A percentile compares a stretch with the other conserved stretches of the same genome.
phyloP scores from a whole-genome alignment of 805 yeast species.

The Ogataea philodendri region DNA sequence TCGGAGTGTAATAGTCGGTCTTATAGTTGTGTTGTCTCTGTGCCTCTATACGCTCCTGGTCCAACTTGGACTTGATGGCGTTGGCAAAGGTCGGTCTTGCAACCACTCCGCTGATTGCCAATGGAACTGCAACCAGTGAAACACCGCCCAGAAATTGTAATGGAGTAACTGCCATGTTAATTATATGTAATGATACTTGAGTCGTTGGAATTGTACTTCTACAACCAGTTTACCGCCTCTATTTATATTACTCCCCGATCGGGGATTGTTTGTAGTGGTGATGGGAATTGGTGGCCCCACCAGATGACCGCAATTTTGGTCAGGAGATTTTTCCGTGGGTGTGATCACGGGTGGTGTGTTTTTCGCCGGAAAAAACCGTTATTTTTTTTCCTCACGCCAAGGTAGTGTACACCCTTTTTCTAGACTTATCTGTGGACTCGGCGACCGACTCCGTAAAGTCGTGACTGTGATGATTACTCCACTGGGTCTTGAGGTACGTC shows the following conservation, averaged over 20 bases:
- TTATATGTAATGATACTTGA: slow-evolving; percentile 1
- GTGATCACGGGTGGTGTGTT: slow-evolving; percentile 1
- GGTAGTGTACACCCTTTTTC: slow-evolving; percentile 63
- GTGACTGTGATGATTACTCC: slow-evolving; percentile 72
- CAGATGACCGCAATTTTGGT: too few relatives aligned
- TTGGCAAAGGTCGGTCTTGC: slow-evolving; percentile 38
- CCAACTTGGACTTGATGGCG: slow-evolving; percentile 33
- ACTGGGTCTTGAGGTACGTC: slow-evolving; percentile 66
- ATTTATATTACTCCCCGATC: too few relatives aligned
- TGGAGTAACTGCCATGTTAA: slow-evolving; percentile 30
- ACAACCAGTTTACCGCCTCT: neutral
- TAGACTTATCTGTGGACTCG: slow-evolving; percentile 46
- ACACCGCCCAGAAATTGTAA: slow-evolving; percentile 30
- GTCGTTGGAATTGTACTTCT: neutral
- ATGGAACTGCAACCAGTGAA: slow-evolving; percentile 31
- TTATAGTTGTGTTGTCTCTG: slow-evolving; percentile 27
- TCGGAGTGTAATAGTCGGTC: slow-evolving; percentile 27
- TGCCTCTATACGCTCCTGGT: slow-evolving; percentile 33
- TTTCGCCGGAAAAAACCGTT: too few relatives aligned
- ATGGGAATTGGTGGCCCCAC: too few relatives aligned
- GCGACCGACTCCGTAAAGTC: slow-evolving; percentile 72
- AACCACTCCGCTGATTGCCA: slow-evolving; percentile 23
- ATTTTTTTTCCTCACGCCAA: slow-evolving; percentile 11
- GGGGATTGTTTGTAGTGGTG: too few relatives aligned
- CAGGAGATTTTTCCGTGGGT: slow-evolving; percentile 1